phyloP scores from a whole-genome alignment of 1,139 yeast species.

The Taphrina confusa region DNA sequence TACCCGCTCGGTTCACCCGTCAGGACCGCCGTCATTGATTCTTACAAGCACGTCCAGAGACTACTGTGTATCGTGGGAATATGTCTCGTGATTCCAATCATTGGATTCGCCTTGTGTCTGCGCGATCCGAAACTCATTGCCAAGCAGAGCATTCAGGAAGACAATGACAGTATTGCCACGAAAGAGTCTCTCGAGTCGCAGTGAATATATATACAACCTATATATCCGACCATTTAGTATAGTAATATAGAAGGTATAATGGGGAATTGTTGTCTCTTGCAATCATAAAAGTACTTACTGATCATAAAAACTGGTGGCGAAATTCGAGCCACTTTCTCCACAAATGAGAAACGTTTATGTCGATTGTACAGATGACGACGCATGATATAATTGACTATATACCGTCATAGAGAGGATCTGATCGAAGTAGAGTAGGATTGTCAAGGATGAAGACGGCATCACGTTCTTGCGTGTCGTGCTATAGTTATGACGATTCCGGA shows the following conservation, averaged over 20 bases:
- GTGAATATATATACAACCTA: too few species aligned
- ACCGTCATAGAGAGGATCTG: too few species aligned
- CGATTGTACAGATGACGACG: too few species aligned
- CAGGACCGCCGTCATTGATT: slow-evolving; percentile 38
- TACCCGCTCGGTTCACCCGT: slow-evolving; percentile 38
- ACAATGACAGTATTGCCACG: slow-evolving; percentile 10
- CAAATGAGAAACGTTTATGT: too few species aligned
- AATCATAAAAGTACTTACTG: too few species aligned
- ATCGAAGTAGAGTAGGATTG: too few species aligned
- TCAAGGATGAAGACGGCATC: background rate
- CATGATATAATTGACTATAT: too few species aligned
- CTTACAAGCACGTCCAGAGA: slow-evolving; percentile 50
- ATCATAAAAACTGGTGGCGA: too few species aligned
- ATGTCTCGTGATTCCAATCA: slow-evolving; percentile 25
- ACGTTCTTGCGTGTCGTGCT: slow-evolving; percentile 27
- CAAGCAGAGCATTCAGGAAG: slow-evolving; percentile 28
- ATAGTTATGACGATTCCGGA: slow-evolving; percentile 1
- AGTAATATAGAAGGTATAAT: too few species aligned
- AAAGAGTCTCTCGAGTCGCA: slow-evolving; percentile 6
- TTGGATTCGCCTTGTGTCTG: slow-evolving; percentile 30
- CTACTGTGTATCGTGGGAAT: slow-evolving; percentile 61
- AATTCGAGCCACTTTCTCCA: too few species aligned
- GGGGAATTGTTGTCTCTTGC: too few species aligned
- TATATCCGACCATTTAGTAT: too few species aligned
- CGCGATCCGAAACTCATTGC: slow-evolving; percentile 26